Base-by-base conservation (phyloP, 768 basidiomycete genomes). In the Pulveroboletus sp. region DNA sequence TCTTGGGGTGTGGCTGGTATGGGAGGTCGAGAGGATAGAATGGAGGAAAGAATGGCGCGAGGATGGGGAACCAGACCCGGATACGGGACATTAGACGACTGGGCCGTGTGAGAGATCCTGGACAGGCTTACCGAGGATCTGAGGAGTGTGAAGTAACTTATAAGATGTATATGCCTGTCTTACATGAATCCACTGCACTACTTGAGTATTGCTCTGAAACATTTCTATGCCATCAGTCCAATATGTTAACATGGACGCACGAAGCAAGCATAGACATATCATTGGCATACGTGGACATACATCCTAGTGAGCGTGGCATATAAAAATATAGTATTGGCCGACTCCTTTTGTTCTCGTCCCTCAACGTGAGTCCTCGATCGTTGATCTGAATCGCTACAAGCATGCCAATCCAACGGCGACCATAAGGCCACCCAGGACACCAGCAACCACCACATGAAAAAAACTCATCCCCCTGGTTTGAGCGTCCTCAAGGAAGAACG, bases 41-140 rank as follows among this genome's bases (percentile, higher is more conserved):
- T 73, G 45, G 81, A 81, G 55, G 81, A 82, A 45, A 70, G 79
- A 57, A 69, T 79, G 66, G 68, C 69, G 37, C 67, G 80, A 57
- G 71, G 67, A 36, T 80, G 77, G 77, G 72, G 73, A 52, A 71
- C 71, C 14, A 68, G 73, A 45, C 67, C 68, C 31, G 71, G 70
- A 37, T 63, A 60, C 24, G 73, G 72, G 21, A 66, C 58, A 58
- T 69, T 73, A 53, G 82, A 82, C 55, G 83, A 83, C 31, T 83
- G 83, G 83, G 74, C 75, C 36, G 65, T 80, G 42, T 80, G 61
- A 51, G 30, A 21, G 28, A 7, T 26, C 27, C 37, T 45, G 36
- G 53, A 51, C 39, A 33, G 33, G 18, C 14, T 42, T 30, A 10
- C 39, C 28, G n/a, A 24, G 18, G 33, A 36, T 41, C 32, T 31